A percentile compares a stretch with the other conserved stretches of the same genome.
These are phyloP conservation scores for Torulaspora microellipsoides DNA, from an alignment of 805 yeast species.

Conservation along the genomic window DNA sequence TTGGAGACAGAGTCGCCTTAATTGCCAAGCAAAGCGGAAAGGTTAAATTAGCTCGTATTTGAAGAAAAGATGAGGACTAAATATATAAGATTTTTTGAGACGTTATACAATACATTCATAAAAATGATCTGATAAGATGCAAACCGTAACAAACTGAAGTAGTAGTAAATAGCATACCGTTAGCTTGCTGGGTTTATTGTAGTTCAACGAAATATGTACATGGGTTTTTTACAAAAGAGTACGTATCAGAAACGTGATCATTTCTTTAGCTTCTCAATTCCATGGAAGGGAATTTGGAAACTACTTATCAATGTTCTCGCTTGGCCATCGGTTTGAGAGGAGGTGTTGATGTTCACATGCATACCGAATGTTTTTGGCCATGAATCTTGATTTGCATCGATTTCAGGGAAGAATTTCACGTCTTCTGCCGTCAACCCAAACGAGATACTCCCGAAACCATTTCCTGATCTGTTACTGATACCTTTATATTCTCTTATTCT, in stretches of 20 bases:
- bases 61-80: neutral
- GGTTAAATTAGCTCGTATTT: conserved; percentile 33
- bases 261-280: conserved; percentile 25
- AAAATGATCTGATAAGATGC: too few species aligned
- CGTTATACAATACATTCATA: too few species aligned
- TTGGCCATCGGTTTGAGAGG: conserved; percentile 85
- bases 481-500: conserved; percentile 86
- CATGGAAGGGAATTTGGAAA: conserved; percentile 73
- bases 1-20: conserved; percentile 91
- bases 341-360: conserved; percentile 77
- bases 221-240: neutral
- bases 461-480: conserved; percentile 72
- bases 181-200: too few species aligned
- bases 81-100: too few species aligned
- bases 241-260: neutral
- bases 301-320: conserved; percentile 83
- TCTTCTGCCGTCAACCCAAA: conserved; percentile 79
- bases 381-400: conserved; percentile 81
- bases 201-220: conserved; percentile 3
- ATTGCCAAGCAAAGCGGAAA: conserved; percentile 58
- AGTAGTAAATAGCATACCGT: too few species aligned
- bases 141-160: too few species aligned
- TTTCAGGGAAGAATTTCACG: conserved; percentile 83
- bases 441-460: conserved; percentile 76
- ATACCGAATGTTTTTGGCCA: conserved; percentile 87